Percentiles rank a stretch among this genome's conserved stretches.
These are phyloP conservation scores for Nannochloropsis salina DNA, from an alignment of 108 stramenopile species.

Conservation along the genomic window DNA sequence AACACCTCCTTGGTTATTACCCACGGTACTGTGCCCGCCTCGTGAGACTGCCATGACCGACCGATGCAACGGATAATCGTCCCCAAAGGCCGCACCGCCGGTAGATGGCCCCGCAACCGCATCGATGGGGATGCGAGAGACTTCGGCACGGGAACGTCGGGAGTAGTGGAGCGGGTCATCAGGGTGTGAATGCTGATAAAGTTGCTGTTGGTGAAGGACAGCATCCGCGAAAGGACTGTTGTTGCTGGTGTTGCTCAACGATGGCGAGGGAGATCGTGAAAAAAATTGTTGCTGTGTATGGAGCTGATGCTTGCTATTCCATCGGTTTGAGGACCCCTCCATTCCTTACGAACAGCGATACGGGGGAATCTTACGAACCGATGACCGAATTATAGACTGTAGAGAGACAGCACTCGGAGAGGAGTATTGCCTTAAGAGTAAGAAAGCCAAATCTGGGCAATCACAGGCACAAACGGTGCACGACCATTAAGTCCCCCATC, in stretches of 20 bases:
- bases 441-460: too few species aligned
- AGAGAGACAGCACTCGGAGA: too few species aligned
- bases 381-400: too few species aligned
- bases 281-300: neutral
- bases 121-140: neutral
- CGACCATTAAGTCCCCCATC: neutral
- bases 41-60: conserved; percentile 10
- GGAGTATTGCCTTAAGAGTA: too few species aligned
- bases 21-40: neutral
- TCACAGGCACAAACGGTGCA: conserved; percentile 1
- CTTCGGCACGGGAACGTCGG: neutral
- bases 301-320: neutral
- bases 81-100: neutral
- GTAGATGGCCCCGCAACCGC: neutral
- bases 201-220: neutral
- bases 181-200: neutral
- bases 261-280: neutral
- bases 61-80: neutral
- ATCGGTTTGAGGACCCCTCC: neutral
- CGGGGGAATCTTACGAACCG: too few species aligned
- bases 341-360: too few species aligned
- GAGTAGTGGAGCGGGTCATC: neutral
- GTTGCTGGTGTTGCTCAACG: neutral
- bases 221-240: neutral
- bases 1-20: neutral